Base-by-base conservation (phyloP, 164 flowering plant species). In the Stephania cephalantha region DNA sequence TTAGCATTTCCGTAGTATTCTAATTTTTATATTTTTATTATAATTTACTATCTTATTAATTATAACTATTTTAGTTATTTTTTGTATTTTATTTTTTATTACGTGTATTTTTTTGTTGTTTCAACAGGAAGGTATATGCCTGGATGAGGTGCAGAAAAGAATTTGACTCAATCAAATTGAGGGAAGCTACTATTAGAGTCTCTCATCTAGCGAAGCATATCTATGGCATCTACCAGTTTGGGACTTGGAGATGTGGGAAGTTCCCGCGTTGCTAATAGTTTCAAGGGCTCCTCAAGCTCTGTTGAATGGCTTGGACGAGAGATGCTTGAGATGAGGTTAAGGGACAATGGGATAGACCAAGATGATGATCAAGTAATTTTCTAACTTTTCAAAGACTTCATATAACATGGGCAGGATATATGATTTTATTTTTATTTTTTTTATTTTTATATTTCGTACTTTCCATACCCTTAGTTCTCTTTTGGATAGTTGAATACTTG, bases 301-400 rank as follows among this genome's bases (percentile, higher is more conserved):
- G 93, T 91, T 80, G 97, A 93, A 71, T 89, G 97, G 91, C 85
- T 95, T 69, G 91, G 92, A 45, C 86, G 92, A 81, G 98, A 91
- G 82, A 89, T 95, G 96, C 91, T 87, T 74, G 96, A 89, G 76
- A 90, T 95, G 97, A 91, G 90, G 80, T 72, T 95, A 81, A 85
- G 90, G 83, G 96, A 91, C 82, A 85, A 76, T 52, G 81, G 78
- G 80, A 85, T 76, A 76, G 95, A 91, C 58, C 83, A 80, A 44
- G 94, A 93, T 78, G 91, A 90, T 67, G 95, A 94, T 68, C 85
- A 87, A 79, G 98, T 91, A 82, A 85, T 88, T 64, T 73, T 71
- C 65, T 72, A 22, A 25, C 25, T 61, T 44, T 11, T 12, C 45
- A 10, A 68, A 53, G 18, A 69, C 44, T 52, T 12, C 76, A 29